Conservation (phyloP, 371 early-diverging fungal species). For the Cokeromyces recurvatus region DNA sequence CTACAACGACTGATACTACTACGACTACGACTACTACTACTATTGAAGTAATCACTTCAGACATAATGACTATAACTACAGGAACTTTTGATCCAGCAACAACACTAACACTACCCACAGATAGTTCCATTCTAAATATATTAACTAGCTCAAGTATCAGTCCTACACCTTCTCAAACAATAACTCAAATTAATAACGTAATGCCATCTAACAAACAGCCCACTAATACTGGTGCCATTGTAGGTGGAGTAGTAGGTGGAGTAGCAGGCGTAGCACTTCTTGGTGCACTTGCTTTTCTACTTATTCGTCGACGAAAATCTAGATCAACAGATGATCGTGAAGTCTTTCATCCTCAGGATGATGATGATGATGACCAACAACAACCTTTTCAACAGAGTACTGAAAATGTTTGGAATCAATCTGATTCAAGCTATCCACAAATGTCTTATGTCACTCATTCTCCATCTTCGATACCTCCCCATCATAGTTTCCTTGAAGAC, state of each 20-base stretch:
- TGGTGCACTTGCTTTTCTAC: slow-evolving; percentile 20
- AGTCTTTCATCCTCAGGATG: slow-evolving; percentile 24
- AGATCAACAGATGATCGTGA: slow-evolving; percentile 22
- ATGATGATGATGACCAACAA: slow-evolving; percentile 17
- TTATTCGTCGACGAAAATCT: slow-evolving; percentile 12
- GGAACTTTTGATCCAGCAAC: not conserved
- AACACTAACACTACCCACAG: not conserved
- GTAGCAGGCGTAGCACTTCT: slow-evolving; percentile 25
- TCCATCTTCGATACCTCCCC: no score
- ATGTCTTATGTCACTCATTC: no score
- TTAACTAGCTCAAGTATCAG: not conserved
- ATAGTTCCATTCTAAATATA: no score
- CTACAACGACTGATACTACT: not conserved
- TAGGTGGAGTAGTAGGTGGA: slow-evolving; percentile 33
- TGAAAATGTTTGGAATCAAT: no score
- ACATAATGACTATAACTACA: not conserved
- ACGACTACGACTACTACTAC: slow-evolving; percentile 1
- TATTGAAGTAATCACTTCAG: not conserved
- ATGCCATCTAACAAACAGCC: no score
- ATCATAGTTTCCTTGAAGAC: no score
- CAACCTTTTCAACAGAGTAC: no score
- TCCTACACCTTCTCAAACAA: slow-evolving; percentile 2
- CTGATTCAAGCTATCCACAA: no score
- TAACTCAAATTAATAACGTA: no score
- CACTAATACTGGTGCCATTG: slow-evolving; percentile 19